Evolutionary conservation across 2,329 filamentous ascomycete genomes (phyloP), one percentile per base, ranked within the genome.

Genomic region (Eutypa lata): DNA sequence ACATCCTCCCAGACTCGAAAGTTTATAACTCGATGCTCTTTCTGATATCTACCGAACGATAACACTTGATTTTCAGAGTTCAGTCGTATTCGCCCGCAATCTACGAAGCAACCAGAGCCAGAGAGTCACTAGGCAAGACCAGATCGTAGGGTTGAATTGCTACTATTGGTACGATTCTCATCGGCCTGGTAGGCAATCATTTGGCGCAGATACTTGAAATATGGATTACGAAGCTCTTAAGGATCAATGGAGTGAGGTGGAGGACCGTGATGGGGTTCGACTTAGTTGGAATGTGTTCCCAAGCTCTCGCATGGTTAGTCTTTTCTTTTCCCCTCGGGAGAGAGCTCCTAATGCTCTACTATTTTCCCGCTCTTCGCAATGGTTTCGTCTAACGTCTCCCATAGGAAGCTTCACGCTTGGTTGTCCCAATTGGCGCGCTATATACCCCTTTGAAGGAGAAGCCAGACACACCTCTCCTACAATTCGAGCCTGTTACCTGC

Each of bases 261-360:
- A 99, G 78, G 94, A 99, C 68, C 87, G 90, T 63, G 94, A 99
- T 84, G 94, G 94, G 56, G 85, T 97, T 67, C 87, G 94, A 58
- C 81, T 99, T 61, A 97, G 93, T 75, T 99, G 94, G 94, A 99
- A 99, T 71, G 95, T 95, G 56, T 96, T 99, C 68, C 94, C 94
- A 48, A 97, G 92, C 78, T 93, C 93, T 68, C 91, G 94, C 71
- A 97, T 99, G 91, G 92, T 91, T 65, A 64, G 82, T 75, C 52
- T 56, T 51, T 52, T 35, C 43, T 42, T 38, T 33, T 48, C 44
- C n/a, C n/a, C n/a, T n/a, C n/a, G n/a, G n/a, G n/a, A n/a, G 49
- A 52, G 49, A 52, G 16, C 38, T 47, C 24, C 26, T 31, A 10
- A 10, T 10, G 26, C 5, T 31, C 26, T 6, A 31, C 26, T 31